Conservation (phyloP, 345 rosid genomes). For the Hibiscus mutabilis region DNA sequence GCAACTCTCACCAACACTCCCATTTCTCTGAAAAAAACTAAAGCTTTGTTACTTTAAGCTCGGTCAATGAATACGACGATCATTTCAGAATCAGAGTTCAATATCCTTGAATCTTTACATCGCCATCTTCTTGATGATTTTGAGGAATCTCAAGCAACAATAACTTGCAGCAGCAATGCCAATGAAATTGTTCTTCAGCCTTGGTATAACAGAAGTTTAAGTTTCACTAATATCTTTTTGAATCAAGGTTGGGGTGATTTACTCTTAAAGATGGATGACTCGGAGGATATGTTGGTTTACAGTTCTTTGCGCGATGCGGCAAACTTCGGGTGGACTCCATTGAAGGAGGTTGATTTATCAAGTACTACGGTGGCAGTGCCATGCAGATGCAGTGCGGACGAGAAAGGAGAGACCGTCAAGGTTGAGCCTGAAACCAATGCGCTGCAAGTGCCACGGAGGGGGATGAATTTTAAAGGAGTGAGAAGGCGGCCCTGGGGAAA, state of each 20-base stretch:
- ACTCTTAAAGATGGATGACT: slow-evolving; percentile 18
- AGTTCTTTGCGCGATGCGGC: slow-evolving; percentile 14
- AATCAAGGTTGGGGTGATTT: slow-evolving; percentile 27
- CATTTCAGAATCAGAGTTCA: slow-evolving; percentile 7
- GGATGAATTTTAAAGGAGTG: slow-evolving; percentile 19
- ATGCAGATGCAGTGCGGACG: background rate
- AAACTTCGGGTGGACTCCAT: slow-evolving; percentile 23
- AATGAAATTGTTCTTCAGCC: background rate
- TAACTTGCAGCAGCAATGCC: background rate
- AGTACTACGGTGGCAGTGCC: background rate
- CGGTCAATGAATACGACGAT: background rate
- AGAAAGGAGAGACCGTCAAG: background rate
- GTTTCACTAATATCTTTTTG: slow-evolving; percentile 46
- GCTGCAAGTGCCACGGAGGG: background rate
- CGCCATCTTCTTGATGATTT: slow-evolving; percentile 23
- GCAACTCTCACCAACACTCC: background rate
- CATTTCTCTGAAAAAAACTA: background rate
- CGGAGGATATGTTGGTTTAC: slow-evolving; percentile 25
- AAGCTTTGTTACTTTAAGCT: too few relatives aligned
- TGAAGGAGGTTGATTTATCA: background rate
- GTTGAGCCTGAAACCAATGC: background rate
- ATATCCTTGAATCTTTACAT: slow-evolving; percentile 21
- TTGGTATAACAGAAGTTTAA: slow-evolving; percentile 35
- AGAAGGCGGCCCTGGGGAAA: slow-evolving; percentile 68
- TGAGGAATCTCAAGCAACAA: background rate